These are phyloP conservation scores for Scedosporium minutisporum DNA, from an alignment of 2,329 filamentous ascomycete genomes.

Conservation along the genomic window DNA sequence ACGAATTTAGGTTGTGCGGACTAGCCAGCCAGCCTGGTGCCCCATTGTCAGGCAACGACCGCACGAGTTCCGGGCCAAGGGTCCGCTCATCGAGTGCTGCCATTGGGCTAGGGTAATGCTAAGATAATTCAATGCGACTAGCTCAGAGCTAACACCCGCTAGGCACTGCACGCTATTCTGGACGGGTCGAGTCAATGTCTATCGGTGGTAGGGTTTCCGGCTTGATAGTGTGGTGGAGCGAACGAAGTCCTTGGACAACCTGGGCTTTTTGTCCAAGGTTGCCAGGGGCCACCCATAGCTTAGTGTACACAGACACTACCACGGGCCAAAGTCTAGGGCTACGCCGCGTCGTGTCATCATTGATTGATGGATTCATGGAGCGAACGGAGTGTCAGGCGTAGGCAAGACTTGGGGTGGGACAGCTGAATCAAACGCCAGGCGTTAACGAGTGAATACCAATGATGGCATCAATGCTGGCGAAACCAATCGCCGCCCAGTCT, in stretches of 20 bases:
- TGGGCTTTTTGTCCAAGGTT: no score
- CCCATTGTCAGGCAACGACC: no score
- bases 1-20: background rate
- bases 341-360: background rate
- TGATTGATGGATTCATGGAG: background rate
- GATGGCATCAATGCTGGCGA: no score
- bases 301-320: no score
- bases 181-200: background rate
- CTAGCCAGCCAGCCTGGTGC: background rate
- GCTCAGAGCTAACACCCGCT: background rate
- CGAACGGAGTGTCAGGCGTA: background rate
- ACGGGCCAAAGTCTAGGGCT: no score
- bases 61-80: background rate
- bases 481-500: no score
- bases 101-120: background rate
- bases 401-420: background rate
- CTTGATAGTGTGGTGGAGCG: no score
- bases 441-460: background rate
- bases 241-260: no score
- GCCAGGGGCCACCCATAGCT: no score
- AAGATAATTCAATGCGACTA: background rate
- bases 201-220: no score
- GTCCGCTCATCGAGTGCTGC: background rate
- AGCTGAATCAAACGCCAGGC: background rate
- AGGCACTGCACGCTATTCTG: background rate